Conservation (phyloP, 805 yeast genomes). For the Kluyveromyces wickerhamii region DNA sequence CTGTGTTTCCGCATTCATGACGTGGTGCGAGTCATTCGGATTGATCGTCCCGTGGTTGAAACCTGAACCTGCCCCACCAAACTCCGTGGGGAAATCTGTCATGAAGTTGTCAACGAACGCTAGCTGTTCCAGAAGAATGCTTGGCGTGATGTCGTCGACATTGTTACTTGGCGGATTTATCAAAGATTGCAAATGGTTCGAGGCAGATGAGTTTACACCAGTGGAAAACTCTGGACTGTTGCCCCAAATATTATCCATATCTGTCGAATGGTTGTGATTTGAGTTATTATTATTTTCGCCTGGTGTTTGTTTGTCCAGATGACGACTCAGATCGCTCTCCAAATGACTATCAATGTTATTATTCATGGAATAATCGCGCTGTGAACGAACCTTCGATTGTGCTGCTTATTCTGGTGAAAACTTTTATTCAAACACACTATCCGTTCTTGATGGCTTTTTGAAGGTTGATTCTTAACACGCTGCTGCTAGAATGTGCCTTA, state of each 20-base stretch:
- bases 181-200: conserved; percentile 4
- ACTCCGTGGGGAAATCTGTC: conserved; percentile 40
- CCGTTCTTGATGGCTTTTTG: too few species aligned
- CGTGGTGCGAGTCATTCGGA: neutral
- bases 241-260: conserved; percentile 5
- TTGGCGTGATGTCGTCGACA: conserved; percentile 27
- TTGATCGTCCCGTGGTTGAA: conserved; percentile 13
- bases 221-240: conserved; percentile 3
- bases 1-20: conserved; percentile 1
- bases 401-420: too few species aligned
- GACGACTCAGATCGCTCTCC: conserved; percentile 1
- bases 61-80: conserved; percentile 27
- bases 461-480: too few species aligned
- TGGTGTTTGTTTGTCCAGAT: neutral
- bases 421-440: too few species aligned
- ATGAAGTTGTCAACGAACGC: conserved; percentile 75
- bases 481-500: too few species aligned
- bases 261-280: neutral
- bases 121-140: conserved; percentile 57
- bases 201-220: conserved; percentile 5
- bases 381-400: too few species aligned
- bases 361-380: too few species aligned
- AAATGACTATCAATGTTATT: neutral
- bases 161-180: conserved; percentile 7
- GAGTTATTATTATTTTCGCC: neutral